Percentiles rank a stretch among this genome's conserved stretches.
phyloP scores from a whole-genome alignment of 768 basidiomycete species.

The Collybia nuda region DNA sequence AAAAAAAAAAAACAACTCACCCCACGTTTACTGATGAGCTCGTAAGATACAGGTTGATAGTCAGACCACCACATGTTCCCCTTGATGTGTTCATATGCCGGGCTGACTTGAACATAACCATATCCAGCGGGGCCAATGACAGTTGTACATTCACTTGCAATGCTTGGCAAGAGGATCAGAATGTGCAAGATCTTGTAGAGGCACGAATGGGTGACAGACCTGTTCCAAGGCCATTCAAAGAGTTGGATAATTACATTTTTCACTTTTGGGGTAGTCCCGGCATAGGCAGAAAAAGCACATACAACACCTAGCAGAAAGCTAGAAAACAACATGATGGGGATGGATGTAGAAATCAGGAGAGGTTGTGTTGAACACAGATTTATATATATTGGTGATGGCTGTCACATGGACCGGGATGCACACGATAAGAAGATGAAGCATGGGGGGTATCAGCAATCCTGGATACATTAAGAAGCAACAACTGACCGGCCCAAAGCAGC shows the following conservation, averaged over 20 bases:
- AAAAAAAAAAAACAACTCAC: conserved; percentile 34
- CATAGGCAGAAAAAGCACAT: no score
- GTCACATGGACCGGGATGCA: no score
- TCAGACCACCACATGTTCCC: conserved; percentile 71
- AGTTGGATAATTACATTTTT: conserved; percentile 61
- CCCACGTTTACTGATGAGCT: conserved; percentile 59
- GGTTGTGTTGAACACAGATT: no score
- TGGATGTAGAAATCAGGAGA: no score
- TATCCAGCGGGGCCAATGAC: conserved; percentile 66
- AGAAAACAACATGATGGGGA: no score
- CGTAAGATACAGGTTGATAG: conserved; percentile 67
- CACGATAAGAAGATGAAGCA: no score
- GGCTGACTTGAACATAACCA: conserved; percentile 62
- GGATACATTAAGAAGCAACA: no score
- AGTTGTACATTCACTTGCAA: conserved; percentile 59
- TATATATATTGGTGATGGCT: no score
- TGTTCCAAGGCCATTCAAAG: conserved; percentile 62
- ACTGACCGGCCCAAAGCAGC: no score
- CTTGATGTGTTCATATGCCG: conserved; percentile 52
- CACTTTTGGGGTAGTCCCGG: not conserved
- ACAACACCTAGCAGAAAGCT: no score
- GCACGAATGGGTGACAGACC: not conserved
- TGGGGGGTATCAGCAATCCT: no score
- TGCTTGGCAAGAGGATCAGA: conserved; percentile 19
- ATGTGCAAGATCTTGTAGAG: not conserved